These are phyloP conservation scores for Tothia fuscella DNA, from an alignment of 2,329 filamentous ascomycete species.

Conservation along the genomic window DNA sequence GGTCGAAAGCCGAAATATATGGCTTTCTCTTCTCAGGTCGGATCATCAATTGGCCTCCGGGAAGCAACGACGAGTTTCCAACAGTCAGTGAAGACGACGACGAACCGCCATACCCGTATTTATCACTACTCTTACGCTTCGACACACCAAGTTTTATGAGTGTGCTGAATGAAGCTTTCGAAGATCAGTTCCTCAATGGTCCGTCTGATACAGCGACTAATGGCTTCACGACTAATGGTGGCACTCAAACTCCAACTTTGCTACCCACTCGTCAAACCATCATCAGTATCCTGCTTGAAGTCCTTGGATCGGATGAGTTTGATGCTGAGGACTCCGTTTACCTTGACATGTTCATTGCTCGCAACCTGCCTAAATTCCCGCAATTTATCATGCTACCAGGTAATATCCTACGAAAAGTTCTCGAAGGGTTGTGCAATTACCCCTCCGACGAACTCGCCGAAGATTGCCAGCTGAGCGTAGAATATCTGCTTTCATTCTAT, in stretches of 20 bases:
- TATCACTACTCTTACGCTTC: conserved; percentile 74
- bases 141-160: conserved; percentile 89
- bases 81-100: conserved; percentile 41
- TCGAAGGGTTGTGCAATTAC: conserved; percentile 74
- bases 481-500: conserved; percentile 89
- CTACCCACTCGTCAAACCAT: conserved; percentile 79
- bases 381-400: conserved; percentile 89
- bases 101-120: conserved; percentile 66
- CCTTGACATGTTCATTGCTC: conserved; percentile 95
- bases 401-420: conserved; percentile 67
- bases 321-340: conserved; percentile 76
- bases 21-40: conserved; percentile 87
- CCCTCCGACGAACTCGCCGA: conserved; percentile 71
- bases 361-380: conserved; percentile 91
- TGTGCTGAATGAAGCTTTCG: conserved; percentile 92
- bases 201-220: conserved; percentile 44
- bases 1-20: conserved; percentile 81
- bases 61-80: conserved; percentile 46
- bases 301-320: conserved; percentile 73
- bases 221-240: conserved; percentile 28
- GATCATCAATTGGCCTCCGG: conserved; percentile 61
- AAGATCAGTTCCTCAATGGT: conserved; percentile 86
- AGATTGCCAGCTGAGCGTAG: conserved; percentile 91
- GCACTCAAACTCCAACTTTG: conserved; percentile 19
- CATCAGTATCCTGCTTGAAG: conserved; percentile 77